A percentile compares a stretch with the other conserved stretches of the same genome.
phyloP scores from a whole-genome alignment of 106 monocot species.

The Apostasia shenzhenica region DNA sequence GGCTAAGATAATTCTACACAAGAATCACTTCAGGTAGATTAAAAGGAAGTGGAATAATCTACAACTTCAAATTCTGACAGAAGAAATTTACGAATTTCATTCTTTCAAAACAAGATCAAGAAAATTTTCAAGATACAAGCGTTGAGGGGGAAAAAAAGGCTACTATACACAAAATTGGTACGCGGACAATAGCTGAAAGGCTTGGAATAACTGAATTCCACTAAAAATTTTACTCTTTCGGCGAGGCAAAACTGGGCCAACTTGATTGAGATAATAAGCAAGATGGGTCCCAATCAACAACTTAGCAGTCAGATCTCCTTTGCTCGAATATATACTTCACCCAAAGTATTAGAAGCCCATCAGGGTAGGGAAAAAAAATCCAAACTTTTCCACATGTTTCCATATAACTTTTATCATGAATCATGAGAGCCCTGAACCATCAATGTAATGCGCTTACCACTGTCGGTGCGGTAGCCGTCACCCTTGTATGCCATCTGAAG shows the following conservation, averaged over 20 bases:
- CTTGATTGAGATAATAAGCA: not conserved
- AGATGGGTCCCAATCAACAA: not conserved
- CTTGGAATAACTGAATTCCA: no score
- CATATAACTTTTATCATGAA: conserved; percentile 33
- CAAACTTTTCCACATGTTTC: conserved; percentile 17
- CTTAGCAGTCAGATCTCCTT: conserved; percentile 18
- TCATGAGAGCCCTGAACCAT: conserved; percentile 64
- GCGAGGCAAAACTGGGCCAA: not conserved
- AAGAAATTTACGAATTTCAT: no score
- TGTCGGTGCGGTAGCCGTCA: conserved; percentile 42
- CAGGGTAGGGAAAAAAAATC: not conserved
- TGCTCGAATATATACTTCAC: conserved; percentile 10
- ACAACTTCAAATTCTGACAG: no score
- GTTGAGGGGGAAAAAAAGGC: no score
- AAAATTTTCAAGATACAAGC: no score
- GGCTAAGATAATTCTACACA: no score
- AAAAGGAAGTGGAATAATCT: no score
- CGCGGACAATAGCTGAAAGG: no score
- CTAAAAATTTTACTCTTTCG: no score
- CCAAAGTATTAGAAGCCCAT: conserved; percentile 18
- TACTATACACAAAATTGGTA: no score
- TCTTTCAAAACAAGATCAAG: no score
- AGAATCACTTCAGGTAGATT: no score
- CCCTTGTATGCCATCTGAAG: conserved; percentile 27
- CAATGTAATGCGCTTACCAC: conserved; percentile 46